Conservation (phyloP, 345 rosid genomes). For the Camelina hispida region DNA sequence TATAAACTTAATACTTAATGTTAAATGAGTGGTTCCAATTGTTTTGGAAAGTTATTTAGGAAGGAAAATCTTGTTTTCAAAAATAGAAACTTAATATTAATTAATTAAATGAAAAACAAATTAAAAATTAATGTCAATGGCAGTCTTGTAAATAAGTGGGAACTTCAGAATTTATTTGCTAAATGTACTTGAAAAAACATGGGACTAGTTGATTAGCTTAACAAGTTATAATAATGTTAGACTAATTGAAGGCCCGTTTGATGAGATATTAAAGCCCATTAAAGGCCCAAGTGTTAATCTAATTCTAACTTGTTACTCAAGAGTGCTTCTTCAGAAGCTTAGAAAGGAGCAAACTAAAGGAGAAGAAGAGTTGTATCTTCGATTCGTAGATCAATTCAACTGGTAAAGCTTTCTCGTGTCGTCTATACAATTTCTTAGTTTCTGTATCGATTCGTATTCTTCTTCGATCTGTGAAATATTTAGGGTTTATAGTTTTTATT, state of each 20-base stretch:
- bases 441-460: background rate
- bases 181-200: too few relatives aligned
- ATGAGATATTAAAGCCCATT: background rate
- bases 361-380: conserved; percentile 5
- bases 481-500: background rate
- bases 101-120: too few relatives aligned
- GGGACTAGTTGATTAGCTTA: background rate
- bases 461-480: background rate
- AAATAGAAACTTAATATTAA: too few relatives aligned
- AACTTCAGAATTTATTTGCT: too few relatives aligned
- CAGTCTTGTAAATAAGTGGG: too few relatives aligned
- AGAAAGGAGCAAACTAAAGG: background rate
- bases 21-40: too few relatives aligned
- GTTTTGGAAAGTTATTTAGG: too few relatives aligned
- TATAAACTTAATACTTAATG: too few relatives aligned
- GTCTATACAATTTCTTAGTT: background rate
- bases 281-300: background rate
- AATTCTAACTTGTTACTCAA: conserved; percentile 36
- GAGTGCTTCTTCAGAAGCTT: conserved; percentile 24
- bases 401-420: conserved; percentile 6
- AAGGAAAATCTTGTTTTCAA: too few relatives aligned
- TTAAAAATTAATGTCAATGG: too few relatives aligned
- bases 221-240: background rate
- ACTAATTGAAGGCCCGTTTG: background rate
- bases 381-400: conserved; percentile 25